Percentiles rank a stretch among this genome's conserved stretches.
These are phyloP conservation scores for Monilinia vaccinii-corymbosi DNA, from an alignment of 2,329 filamentous ascomycete species.

Conservation along the genomic window DNA sequence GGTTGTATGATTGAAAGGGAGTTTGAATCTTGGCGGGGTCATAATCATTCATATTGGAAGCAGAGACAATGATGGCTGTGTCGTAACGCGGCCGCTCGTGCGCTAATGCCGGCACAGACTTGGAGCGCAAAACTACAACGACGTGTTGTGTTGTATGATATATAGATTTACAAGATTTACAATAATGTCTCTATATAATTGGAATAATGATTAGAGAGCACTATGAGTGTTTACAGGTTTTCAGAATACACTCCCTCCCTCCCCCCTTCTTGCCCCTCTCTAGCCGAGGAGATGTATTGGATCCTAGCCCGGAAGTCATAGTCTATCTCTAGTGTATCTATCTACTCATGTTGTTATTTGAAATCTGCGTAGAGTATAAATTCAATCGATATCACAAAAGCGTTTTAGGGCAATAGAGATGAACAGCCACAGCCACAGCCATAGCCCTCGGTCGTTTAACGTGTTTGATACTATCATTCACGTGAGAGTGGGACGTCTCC, in stretches of 20 bases:
- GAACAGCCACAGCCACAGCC: neutral
- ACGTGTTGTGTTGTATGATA: neutral
- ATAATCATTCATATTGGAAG: neutral
- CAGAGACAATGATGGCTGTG: constrained; percentile 3
- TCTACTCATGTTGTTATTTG: too few species aligned
- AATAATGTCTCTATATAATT: neutral
- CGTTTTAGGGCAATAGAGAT: neutral
- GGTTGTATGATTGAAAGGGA: constrained; percentile 2
- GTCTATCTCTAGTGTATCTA: too few species aligned
- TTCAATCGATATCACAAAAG: neutral
- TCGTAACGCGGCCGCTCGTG: constrained; percentile 4
- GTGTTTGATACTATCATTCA: neutral
- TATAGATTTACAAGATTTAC: neutral
- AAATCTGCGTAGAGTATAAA: too few species aligned
- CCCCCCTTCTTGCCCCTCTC: too few species aligned
- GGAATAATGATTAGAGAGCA: neutral
- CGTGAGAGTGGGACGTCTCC: neutral
- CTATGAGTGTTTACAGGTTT: neutral
- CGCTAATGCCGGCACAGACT: neutral
- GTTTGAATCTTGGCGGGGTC: constrained; percentile 4
- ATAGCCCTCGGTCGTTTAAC: neutral
- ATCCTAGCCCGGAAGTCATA: too few species aligned
- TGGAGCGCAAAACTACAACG: neutral
- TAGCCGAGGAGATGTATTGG: too few species aligned
- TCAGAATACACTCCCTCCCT: too few species aligned